Evolutionary conservation across 768 basidiomycete genomes (phyloP).

Genomic region (Gloeostereum incarnatum): DNA sequence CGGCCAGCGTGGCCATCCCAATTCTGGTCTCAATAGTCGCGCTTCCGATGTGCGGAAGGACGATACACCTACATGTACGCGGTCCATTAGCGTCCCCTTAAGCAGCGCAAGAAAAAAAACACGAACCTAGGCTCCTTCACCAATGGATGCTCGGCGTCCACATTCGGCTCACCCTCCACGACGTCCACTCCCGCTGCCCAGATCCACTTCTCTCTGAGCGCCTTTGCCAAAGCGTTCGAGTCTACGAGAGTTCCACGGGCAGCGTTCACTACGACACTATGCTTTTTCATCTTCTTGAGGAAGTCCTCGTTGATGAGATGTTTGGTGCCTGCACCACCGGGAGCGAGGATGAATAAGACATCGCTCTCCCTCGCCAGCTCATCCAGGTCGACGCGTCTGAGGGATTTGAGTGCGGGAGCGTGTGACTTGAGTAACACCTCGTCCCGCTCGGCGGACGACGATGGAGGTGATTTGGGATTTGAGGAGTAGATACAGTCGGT

Average conservation of each 20-base stretch:
- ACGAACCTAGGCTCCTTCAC: constrained; percentile 65
- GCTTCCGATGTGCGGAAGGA: constrained; percentile 88
- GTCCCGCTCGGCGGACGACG: constrained; percentile 27
- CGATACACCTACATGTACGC: constrained; percentile 66
- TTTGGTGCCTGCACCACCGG: constrained; percentile 60
- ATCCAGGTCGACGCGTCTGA: constrained; percentile 53
- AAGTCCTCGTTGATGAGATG: constrained; percentile 69
- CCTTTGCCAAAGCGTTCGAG: constrained; percentile 78
- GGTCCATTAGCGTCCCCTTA: background rate
- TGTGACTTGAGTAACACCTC: constrained; percentile 20
- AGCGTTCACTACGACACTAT: constrained; percentile 77
- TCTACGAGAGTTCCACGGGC: constrained; percentile 85
- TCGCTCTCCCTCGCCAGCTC: constrained; percentile 75
- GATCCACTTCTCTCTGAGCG: constrained; percentile 69
- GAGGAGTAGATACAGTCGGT: constrained; percentile 62
- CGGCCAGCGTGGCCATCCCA: constrained; percentile 75
- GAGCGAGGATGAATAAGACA: constrained; percentile 76
- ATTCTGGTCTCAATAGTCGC: constrained; percentile 80
- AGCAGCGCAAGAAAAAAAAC: background rate
- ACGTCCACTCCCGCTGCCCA: constrained; percentile 94
- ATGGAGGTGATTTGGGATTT: constrained; percentile 41
- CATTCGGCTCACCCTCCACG: constrained; percentile 82
- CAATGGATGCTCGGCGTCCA: constrained; percentile 67
- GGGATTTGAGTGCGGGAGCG: constrained; percentile 22
- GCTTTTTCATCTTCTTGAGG: constrained; percentile 77